A percentile compares a stretch with the other conserved stretches of the same genome.
Evolutionary conservation across 805 yeast species (phyloP).

Genomic region (Myxozyma geophila): DNA sequence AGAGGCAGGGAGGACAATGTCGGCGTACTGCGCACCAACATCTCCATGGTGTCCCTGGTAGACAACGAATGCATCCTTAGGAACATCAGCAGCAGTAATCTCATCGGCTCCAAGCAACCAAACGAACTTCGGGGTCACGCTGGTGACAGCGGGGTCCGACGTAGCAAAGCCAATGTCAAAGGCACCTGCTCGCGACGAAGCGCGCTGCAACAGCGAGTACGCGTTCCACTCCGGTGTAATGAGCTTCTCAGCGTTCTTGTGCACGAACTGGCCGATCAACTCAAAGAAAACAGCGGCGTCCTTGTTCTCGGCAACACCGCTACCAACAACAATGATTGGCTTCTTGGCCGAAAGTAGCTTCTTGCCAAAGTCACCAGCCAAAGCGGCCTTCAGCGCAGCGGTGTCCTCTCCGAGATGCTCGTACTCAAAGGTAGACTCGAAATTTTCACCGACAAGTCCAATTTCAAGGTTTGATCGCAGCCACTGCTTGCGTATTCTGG

Average conservation of each 20-base stretch:
- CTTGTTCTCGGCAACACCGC: constrained; percentile 70
- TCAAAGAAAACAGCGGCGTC: constrained; percentile 68
- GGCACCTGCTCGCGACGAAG: constrained; percentile 87
- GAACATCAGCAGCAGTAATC: constrained; percentile 67
- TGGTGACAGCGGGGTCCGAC: constrained; percentile 52
- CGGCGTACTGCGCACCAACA: constrained; percentile 84
- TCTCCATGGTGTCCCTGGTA: constrained; percentile 95
- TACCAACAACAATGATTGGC: constrained; percentile 81
- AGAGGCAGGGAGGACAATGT: constrained; percentile 82
- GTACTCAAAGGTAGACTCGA: constrained; percentile 74
- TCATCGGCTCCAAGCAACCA: constrained; percentile 88
- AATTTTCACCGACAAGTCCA: constrained; percentile 73
- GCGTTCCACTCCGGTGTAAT: constrained; percentile 81
- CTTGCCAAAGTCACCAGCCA: constrained; percentile 70
- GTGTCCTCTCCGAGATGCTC: constrained; percentile 67
- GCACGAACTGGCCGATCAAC: constrained; percentile 63
- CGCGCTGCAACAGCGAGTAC: constrained; percentile 76
- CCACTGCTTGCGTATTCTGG: constrained; percentile 84
- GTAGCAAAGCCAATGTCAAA: constrained; percentile 79
- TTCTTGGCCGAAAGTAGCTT: constrained; percentile 66
- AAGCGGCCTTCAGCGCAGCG: constrained; percentile 60
- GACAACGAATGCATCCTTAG: constrained; percentile 82
- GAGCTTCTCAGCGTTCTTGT: constrained; percentile 58
- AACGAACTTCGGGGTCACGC: constrained; percentile 68
- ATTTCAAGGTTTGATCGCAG: constrained; percentile 66